Conservation (phyloP, 2,329 filamentous ascomycete species). For the Cladosporium sp. region DNA sequence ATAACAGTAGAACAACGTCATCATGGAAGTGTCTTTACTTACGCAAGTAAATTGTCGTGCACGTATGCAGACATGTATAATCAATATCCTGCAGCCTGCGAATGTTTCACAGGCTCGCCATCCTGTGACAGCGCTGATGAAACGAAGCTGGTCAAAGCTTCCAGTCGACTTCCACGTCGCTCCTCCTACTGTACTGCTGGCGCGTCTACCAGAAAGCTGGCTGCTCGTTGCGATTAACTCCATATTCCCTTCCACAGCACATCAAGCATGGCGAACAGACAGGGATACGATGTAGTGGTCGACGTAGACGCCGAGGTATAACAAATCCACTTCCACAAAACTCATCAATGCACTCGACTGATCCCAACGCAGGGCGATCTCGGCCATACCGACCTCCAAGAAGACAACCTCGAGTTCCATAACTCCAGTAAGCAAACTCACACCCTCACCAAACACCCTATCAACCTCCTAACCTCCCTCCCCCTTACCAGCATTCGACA, state of each 20-base stretch:
- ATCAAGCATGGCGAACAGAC: conserved; percentile 49
- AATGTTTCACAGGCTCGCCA: too few species aligned
- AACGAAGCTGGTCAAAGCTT: too few species aligned
- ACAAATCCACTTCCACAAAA: background rate
- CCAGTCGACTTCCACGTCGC: background rate
- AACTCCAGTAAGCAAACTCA: conserved; percentile 61
- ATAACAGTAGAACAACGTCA: conserved; percentile 1
- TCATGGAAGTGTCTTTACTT: too few species aligned
- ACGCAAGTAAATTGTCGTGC: too few species aligned
- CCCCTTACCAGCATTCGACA: conserved; percentile 26
- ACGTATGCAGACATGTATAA: too few species aligned
- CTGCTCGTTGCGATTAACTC: background rate
- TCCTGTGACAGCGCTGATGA: too few species aligned
- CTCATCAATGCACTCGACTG: background rate
- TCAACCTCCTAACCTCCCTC: conserved; percentile 1
- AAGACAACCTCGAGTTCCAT: conserved; percentile 99
- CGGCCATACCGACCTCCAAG: conserved; percentile 85
- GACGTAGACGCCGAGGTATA: conserved; percentile 91
- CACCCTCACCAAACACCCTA: background rate
- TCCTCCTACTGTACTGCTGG: background rate
- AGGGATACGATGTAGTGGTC: conserved; percentile 93
- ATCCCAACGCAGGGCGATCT: conserved; percentile 65
- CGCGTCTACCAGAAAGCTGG: background rate
- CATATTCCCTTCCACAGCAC: background rate
- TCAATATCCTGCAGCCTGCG: too few species aligned